Percentiles rank a stretch among this genome's conserved stretches.
Evolutionary conservation across 495 filamentous ascomycete species (phyloP).

Genomic region (Xylaria sp.): DNA sequence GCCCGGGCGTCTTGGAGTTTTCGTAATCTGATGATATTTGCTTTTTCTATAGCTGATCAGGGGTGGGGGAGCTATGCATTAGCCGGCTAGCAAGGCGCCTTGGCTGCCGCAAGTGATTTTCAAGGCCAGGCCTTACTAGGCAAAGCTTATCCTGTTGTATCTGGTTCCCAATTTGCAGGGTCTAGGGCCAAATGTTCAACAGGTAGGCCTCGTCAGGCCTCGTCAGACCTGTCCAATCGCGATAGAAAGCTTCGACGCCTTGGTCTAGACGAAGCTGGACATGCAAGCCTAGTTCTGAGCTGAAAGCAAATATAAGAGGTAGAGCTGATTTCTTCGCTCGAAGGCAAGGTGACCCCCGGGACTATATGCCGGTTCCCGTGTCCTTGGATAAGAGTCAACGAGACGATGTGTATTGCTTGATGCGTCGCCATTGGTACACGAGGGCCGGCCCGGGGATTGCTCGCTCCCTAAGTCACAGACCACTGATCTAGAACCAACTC

Average conservation of each 20-base stretch:
- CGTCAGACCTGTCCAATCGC: slow-evolving; percentile 18
- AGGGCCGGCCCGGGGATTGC: neutral
- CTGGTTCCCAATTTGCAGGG: slow-evolving; percentile 20
- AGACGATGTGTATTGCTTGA: slow-evolving; percentile 13
- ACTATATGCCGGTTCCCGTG: neutral
- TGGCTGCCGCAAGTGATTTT: slow-evolving; percentile 20
- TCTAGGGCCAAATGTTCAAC: slow-evolving; percentile 22
- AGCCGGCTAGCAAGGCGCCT: slow-evolving; percentile 23
- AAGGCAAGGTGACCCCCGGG: neutral
- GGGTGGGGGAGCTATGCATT: slow-evolving; percentile 28
- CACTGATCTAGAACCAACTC: neutral
- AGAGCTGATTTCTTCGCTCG: neutral
- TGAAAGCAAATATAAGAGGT: neutral
- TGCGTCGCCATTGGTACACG: neutral
- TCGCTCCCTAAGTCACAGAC: neutral
- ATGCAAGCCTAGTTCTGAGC: neutral
- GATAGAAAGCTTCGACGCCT: neutral
- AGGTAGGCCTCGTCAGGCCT: slow-evolving; percentile 7
- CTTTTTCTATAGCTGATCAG: slow-evolving; percentile 28
- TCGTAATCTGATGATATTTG: slow-evolving; percentile 23
- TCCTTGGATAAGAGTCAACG: neutral
- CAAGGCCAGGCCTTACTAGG: slow-evolving; percentile 21
- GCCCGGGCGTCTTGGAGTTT: slow-evolving; percentile 19
- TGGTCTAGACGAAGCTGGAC: slow-evolving; percentile 6
- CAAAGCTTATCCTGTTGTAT: slow-evolving; percentile 15